Evolutionary conservation across 2,329 filamentous ascomycete species (phyloP).

Genomic region (Paecilomyces sp.): DNA sequence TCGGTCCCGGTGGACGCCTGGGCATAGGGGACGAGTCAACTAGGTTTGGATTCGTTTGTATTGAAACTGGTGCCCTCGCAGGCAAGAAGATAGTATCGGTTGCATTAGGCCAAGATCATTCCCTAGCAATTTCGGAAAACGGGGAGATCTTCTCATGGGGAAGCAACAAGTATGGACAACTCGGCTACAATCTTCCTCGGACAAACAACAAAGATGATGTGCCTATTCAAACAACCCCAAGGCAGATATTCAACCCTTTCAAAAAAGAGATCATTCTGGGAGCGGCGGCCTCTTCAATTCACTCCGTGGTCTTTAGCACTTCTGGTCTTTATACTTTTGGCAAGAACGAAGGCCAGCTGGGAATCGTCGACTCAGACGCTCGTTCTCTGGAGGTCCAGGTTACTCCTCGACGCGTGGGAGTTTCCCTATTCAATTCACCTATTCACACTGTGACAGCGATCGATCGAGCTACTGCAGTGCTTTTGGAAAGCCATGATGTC

Average conservation of each 20-base stretch:
- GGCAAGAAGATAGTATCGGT: conserved; percentile 70
- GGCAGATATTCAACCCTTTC: conserved; percentile 84
- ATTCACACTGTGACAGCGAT: conserved; percentile 82
- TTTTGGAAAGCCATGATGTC: conserved; percentile 81
- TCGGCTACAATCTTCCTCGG: conserved; percentile 73
- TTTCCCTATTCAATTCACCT: conserved; percentile 64
- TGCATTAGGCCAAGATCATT: conserved; percentile 86
- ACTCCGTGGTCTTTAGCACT: conserved; percentile 81
- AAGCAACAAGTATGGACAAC: conserved; percentile 73
- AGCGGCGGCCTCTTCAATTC: conserved; percentile 79
- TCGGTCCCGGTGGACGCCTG: conserved; percentile 82
- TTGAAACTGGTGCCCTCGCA: conserved; percentile 65
- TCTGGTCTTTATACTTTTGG: conserved; percentile 87
- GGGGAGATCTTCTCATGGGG: conserved; percentile 97
- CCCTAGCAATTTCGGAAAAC: conserved; percentile 72
- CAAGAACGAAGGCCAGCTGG: conserved; percentile 89
- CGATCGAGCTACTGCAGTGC: conserved; percentile 76
- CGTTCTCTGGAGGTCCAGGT: conserved; percentile 79
- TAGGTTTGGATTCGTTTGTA: conserved; percentile 74
- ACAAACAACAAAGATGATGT: conserved; percentile 64
- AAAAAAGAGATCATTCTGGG: conserved; percentile 80
- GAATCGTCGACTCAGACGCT: conserved; percentile 90
- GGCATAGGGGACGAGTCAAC: conserved; percentile 87
- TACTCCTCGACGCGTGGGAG: conserved; percentile 78
- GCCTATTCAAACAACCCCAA: conserved; percentile 70